Conservation (phyloP, 2,329 filamentous ascomycete genomes). For the Colletotrichum sp. region DNA sequence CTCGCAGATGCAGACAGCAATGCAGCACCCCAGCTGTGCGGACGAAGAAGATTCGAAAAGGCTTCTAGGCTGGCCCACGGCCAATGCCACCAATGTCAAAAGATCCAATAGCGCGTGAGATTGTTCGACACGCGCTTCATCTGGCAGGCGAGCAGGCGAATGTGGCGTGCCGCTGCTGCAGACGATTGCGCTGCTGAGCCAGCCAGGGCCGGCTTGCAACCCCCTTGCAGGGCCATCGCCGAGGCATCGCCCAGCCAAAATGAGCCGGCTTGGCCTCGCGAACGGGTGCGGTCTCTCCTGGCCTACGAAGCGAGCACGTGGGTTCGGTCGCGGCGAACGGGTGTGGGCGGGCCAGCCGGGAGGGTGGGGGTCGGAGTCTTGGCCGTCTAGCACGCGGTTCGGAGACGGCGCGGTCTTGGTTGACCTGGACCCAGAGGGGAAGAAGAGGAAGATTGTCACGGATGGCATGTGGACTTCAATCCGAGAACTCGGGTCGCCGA, state of each 20-base stretch:
- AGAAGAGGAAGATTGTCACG: background rate
- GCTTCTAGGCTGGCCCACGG: background rate
- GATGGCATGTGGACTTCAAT: background rate
- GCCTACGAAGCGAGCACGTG: slow-evolving; percentile 18
- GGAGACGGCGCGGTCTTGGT: background rate
- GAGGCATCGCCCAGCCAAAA: background rate
- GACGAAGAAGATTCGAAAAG: background rate
- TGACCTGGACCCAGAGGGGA: background rate
- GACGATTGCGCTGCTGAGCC: background rate
- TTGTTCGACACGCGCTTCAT: background rate
- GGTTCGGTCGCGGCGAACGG: background rate
- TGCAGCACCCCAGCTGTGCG: background rate
- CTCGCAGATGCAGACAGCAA: background rate
- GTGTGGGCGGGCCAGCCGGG: background rate
- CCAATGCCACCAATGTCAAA: background rate
- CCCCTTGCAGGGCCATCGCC: background rate
- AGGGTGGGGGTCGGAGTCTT: background rate
- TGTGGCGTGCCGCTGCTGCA: background rate
- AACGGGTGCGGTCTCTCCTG: background rate
- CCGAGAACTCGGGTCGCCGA: background rate
- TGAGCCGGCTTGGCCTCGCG: background rate
- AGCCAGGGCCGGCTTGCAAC: background rate
- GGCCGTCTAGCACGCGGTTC: background rate
- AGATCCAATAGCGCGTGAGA: background rate
- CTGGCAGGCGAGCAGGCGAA: background rate